Base-by-base conservation (phyloP, 2,329 filamentous ascomycete genomes). In the Neofusicoccum umdonicola region DNA sequence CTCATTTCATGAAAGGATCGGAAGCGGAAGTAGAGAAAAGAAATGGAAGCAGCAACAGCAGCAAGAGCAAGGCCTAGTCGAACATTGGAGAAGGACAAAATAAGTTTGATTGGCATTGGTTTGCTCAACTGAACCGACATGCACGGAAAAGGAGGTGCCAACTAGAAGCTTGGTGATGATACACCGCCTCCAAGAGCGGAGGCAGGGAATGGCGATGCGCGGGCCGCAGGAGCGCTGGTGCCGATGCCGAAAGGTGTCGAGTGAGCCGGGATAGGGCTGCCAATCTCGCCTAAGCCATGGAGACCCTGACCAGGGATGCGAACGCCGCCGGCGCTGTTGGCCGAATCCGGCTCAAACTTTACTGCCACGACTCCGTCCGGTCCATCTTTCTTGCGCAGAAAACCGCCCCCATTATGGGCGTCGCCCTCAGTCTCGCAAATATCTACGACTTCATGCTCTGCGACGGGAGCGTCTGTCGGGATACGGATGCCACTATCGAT, bases 341-440 rank as follows among this genome's bases (percentile, higher is more conserved):
- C 19, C 6, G 61, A 35, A 70, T 44, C 70, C 68, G 42, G 67
- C 57, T 79, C 77, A 68, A 79, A 82, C 67, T 78, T 81, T 68
- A 83, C 79, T 3, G 77, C 74, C 44, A 79, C 72, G 7, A 73
- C 72, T n/a, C 67, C 67, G 17, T 48, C 63, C 39, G 66, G 68
- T 3, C 77, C 80, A 56, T 87, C 84, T 44, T 84, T 82, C 66
- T 84, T 85, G 67, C 90, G 83, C 39, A 90, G 87, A 72, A 99
- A 96, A n/a, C 95, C 95, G 50, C 94, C 94, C 51, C 95, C 95
- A 71, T 98, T 98, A 66, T 89, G 87, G 2, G 81, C 75, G 71
- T 90, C 96, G 65, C 95, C 95, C 74, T 97, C 92, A 0, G 94
- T 97, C 71, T 98, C 94, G 75, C 91, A 95, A 65, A 96, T 89